phyloP scores from a whole-genome alignment of 2,329 filamentous ascomycete genomes.

The Cytospora chrysosperma region DNA sequence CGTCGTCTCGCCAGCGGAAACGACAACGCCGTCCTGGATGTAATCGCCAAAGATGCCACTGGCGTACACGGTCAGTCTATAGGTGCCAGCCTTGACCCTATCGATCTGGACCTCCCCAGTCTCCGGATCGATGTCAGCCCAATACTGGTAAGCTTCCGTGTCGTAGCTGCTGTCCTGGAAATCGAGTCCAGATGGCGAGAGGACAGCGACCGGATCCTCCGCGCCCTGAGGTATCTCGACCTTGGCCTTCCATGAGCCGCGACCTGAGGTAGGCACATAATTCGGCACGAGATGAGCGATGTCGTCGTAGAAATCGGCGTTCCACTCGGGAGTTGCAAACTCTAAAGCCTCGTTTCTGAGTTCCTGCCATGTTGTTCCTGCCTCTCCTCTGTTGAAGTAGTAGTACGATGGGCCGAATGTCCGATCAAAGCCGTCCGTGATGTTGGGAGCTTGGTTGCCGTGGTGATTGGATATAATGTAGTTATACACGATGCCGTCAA shows the following conservation, averaged over 20 bases:
- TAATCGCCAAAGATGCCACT: conserved; percentile 62
- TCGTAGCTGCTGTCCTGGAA: conserved; percentile 60
- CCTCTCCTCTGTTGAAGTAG: conserved; percentile 58
- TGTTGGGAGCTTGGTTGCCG: conserved; percentile 61
- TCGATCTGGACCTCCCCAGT: conserved; percentile 51
- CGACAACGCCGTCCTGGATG: conserved; percentile 48
- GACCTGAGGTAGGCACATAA: conserved; percentile 52
- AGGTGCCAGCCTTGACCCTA: conserved; percentile 56
- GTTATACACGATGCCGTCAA: conserved; percentile 66
- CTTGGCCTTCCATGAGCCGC: conserved; percentile 50
- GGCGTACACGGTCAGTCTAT: conserved; percentile 63
- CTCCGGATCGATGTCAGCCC: conserved; percentile 48
- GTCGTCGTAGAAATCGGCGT: conserved; percentile 60
- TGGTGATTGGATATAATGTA: conserved; percentile 64
- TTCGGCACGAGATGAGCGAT: conserved; percentile 60
- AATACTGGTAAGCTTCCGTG: conserved; percentile 60
- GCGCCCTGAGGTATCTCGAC: conserved; percentile 53
- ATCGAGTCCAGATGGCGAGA: conserved; percentile 50
- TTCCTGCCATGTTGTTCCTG: conserved; percentile 44
- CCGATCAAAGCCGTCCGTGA: conserved; percentile 62
- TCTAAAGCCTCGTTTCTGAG: conserved; percentile 54
- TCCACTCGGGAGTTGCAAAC: conserved; percentile 53
- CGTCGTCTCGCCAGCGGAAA: conserved; percentile 39
- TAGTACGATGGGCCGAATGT: conserved; percentile 65
- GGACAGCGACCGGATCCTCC: conserved; percentile 52